These are phyloP conservation scores for Pythium rishiriense DNA, from an alignment of 352 stramenopile genomes.

Conservation along the genomic window DNA sequence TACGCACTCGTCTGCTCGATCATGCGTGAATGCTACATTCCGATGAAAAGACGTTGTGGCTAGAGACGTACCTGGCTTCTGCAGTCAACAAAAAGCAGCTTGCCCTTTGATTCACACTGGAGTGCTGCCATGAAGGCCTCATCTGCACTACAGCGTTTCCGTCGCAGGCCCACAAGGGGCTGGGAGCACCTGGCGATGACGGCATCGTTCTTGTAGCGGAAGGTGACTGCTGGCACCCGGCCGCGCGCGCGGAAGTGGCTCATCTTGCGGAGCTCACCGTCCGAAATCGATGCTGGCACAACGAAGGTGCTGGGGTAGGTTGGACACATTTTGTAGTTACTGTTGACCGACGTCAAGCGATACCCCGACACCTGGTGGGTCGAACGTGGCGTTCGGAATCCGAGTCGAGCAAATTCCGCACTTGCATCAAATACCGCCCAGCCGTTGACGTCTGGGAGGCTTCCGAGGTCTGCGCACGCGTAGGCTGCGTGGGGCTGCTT, in stretches of 20 bases:
- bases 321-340: conserved; percentile 74
- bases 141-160: conserved; percentile 91
- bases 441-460: conserved; percentile 44
- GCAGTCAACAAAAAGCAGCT: conserved; percentile 81
- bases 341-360: conserved; percentile 68
- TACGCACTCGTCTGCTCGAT: conserved; percentile 73
- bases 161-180: conserved; percentile 93
- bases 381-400: conserved; percentile 46
- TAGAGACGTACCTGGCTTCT: conserved; percentile 53
- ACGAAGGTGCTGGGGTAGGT: conserved; percentile 87
- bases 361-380: conserved; percentile 51
- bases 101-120: conserved; percentile 53
- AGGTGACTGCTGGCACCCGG: conserved; percentile 92
- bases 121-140: conserved; percentile 79
- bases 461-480: conserved; percentile 34
- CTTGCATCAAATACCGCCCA: conserved; percentile 61
- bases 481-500: conserved; percentile 61
- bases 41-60: no score
- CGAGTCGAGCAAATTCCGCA: conserved; percentile 60
- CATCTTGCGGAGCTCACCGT: conserved; percentile 88
- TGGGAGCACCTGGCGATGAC: conserved; percentile 94
- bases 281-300: conserved; percentile 90
- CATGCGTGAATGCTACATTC: not conserved
- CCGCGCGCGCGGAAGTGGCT: conserved; percentile 91
- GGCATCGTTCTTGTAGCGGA: conserved; percentile 87